Percentiles rank a stretch among this genome's conserved stretches.
Conservation (phyloP, 306 rosid species). For the Rosa persica region DNA sequence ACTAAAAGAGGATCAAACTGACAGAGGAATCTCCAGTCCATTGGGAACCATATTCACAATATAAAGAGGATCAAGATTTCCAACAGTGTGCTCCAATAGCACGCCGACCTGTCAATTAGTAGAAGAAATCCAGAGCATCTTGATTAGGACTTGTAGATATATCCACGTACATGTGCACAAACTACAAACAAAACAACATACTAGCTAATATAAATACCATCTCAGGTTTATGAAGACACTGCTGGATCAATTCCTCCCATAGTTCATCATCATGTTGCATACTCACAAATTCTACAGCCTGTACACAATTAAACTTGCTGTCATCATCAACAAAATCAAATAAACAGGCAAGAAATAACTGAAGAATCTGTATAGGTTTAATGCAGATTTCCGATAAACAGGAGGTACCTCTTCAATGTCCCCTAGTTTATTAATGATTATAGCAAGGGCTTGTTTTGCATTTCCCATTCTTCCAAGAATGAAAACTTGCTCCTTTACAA, state of each 20-base stretch:
- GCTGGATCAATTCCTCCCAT: constrained; percentile 59
- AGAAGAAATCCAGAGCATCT: constrained; percentile 18
- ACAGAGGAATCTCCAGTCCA: constrained; percentile 95
- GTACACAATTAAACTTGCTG: constrained; percentile 27
- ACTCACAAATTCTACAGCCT: constrained; percentile 76
- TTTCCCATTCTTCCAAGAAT: constrained; percentile 98
- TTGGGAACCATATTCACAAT: constrained; percentile 96
- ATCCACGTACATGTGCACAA: neutral
- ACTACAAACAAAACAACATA: neutral
- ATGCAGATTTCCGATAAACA: constrained; percentile 7
- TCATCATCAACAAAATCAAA: constrained; percentile 18
- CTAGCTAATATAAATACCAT: constrained; percentile 35
- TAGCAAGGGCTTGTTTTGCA: constrained; percentile 76
- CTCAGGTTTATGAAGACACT: constrained; percentile 66
- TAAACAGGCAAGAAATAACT: constrained; percentile 17
- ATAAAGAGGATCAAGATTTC: constrained; percentile 69
- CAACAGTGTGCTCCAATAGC: constrained; percentile 96
- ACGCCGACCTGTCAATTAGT: constrained; percentile 75
- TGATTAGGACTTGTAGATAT: constrained; percentile 2
- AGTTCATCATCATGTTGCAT: constrained; percentile 67
- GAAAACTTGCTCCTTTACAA: constrained; percentile 87
- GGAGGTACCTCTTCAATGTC: constrained; percentile 85
- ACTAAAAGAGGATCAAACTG: constrained; percentile 28
- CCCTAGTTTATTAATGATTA: constrained; percentile 80
- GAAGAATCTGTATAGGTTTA: constrained; percentile 6